These are phyloP conservation scores for Pleurotus giganteus DNA, from an alignment of 768 basidiomycete species.

Conservation along the genomic window DNA sequence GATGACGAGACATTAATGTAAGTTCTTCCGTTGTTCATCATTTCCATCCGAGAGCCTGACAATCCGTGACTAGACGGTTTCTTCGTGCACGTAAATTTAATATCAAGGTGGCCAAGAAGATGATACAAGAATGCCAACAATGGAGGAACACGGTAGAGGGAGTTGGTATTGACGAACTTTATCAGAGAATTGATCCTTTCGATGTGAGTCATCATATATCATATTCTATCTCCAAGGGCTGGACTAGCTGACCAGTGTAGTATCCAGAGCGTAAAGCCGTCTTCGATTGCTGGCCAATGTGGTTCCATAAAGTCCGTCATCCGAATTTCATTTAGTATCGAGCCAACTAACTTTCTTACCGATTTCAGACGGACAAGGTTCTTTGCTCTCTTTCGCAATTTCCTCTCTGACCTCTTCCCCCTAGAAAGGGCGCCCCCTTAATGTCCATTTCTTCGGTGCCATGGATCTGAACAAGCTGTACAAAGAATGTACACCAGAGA, in stretches of 20 bases:
- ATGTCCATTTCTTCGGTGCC: constrained; percentile 61
- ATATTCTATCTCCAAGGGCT: not conserved
- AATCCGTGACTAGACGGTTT: no score
- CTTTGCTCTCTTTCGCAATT: constrained; percentile 10
- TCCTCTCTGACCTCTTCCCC: not conserved
- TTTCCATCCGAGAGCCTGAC: not conserved
- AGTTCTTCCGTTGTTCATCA: constrained; percentile 19
- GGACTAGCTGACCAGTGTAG: constrained; percentile 29
- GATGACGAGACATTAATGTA: constrained; percentile 52
- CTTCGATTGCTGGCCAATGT: constrained; percentile 77
- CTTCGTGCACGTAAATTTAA: constrained; percentile 71
- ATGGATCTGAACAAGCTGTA: constrained; percentile 59
- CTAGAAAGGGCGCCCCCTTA: constrained; percentile 70
- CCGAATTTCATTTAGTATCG: not conserved
- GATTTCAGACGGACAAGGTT: constrained; percentile 67
- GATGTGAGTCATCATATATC: constrained; percentile 45
- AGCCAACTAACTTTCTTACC: not conserved
- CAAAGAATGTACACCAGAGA: constrained; percentile 54
- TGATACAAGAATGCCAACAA: constrained; percentile 64
- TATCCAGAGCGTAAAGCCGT: constrained; percentile 68
- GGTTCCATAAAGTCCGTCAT: constrained; percentile 65
- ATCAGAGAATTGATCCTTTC: constrained; percentile 61
- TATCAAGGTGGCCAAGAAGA: constrained; percentile 54
- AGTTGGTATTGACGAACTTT: constrained; percentile 64
- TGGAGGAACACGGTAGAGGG: constrained; percentile 68